Conservation (phyloP, 306 rosid species). For the Prunus padus region DNA sequence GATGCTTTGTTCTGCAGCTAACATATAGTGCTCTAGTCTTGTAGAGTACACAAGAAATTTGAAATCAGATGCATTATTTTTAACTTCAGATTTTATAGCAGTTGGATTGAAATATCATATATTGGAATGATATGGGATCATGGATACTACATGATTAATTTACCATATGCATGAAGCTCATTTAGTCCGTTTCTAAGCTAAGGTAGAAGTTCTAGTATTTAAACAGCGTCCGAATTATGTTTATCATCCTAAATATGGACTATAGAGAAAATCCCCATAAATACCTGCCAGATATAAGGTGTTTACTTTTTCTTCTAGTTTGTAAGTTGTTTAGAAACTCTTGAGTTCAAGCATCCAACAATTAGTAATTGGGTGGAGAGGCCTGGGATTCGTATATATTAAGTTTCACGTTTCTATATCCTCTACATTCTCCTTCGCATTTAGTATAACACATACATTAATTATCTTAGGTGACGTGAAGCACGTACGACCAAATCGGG, state of each 20-base stretch:
- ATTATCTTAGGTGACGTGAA: neutral
- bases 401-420: neutral
- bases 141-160: neutral
- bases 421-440: no score
- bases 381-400: neutral
- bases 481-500: neutral
- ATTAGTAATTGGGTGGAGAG: neutral
- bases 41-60: neutral
- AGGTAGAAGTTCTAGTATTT: neutral
- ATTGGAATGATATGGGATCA: neutral
- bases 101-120: neutral
- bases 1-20: neutral
- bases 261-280: neutral
- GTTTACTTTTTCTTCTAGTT: neutral
- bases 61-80: neutral
- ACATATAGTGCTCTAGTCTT: neutral
- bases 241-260: neutral
- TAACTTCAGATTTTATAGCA: neutral
- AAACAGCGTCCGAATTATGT: neutral
- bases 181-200: neutral
- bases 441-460: neutral
- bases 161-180: slow-evolving; percentile 8
- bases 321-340: neutral
- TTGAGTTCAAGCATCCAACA: neutral
- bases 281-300: neutral